A percentile compares a stretch with the other conserved stretches of the same genome.
Evolutionary conservation across 108 stramenopile species (phyloP).

Genomic region (Cylindrotheca fusiformis): DNA sequence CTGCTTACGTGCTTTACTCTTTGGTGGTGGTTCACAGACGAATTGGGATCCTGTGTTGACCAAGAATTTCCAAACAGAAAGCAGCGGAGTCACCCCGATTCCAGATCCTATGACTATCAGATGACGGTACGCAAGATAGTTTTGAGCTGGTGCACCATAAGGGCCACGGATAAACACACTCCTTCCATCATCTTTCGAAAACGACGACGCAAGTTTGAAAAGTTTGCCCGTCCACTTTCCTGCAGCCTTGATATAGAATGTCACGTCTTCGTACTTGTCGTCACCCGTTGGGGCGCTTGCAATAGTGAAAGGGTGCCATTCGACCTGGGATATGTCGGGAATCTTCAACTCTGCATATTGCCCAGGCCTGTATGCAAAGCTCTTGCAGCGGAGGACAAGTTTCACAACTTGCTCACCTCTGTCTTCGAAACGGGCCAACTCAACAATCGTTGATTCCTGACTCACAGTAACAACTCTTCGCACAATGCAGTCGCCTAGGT

Average conservation of each 20-base stretch:
- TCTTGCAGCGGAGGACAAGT: not conserved
- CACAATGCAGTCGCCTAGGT: slow-evolving; percentile 14
- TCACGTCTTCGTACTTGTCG: slow-evolving; percentile 1
- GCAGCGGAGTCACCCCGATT: slow-evolving; percentile 27
- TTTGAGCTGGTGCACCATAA: slow-evolving; percentile 27
- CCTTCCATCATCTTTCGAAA: not conserved
- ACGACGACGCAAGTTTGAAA: slow-evolving; percentile 10
- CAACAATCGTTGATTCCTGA: not conserved
- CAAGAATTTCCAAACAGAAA: slow-evolving; percentile 25
- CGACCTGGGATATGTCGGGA: slow-evolving; percentile 19
- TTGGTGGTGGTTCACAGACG: not conserved
- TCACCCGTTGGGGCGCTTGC: slow-evolving; percentile 24
- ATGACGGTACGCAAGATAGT: slow-evolving; percentile 27
- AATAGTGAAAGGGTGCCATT: slow-evolving; percentile 48
- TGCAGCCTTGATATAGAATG: slow-evolving; percentile 21
- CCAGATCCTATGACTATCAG: slow-evolving; percentile 30
- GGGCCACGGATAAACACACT: slow-evolving; percentile 17
- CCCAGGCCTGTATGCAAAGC: slow-evolving; percentile 18
- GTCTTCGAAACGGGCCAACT: slow-evolving; percentile 11
- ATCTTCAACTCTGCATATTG: slow-evolving; percentile 25
- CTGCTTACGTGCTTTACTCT: not conserved
- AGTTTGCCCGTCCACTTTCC: slow-evolving; percentile 27
- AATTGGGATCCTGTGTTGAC: slow-evolving; percentile 3
- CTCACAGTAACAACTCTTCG: slow-evolving; percentile 5
- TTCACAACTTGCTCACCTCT: slow-evolving; percentile 13